phyloP scores from a whole-genome alignment of 768 basidiomycete species.

The Mycena amicta region DNA sequence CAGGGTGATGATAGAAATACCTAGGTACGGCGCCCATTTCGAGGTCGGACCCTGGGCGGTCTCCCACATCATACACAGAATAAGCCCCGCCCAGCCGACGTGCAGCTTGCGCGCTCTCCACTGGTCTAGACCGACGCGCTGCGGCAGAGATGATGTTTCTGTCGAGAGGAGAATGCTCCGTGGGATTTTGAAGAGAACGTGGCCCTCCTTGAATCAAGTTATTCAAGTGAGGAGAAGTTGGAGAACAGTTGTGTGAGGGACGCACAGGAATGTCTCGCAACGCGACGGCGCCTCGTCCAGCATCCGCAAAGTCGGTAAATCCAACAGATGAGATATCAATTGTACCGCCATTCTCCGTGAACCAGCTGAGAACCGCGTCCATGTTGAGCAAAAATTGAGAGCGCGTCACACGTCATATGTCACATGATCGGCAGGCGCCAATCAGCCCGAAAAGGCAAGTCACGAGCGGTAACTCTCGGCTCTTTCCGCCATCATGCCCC shows the following conservation, averaged over 20 bases:
- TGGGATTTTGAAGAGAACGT: constrained; percentile 82
- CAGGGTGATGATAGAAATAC: constrained; percentile 40
- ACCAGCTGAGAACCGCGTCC: constrained; percentile 51
- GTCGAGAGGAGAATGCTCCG: constrained; percentile 76
- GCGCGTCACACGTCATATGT: not conserved
- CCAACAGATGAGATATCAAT: constrained; percentile 53
- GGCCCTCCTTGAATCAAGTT: constrained; percentile 55
- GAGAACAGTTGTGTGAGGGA: not conserved
- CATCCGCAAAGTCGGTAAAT: constrained; percentile 49
- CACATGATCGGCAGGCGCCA: not conserved
- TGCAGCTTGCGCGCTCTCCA: constrained; percentile 68
- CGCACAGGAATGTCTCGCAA: constrained; percentile 70
- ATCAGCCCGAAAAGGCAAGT: too few relatives aligned
- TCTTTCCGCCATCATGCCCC: too few relatives aligned
- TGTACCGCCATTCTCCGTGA: constrained; percentile 49
- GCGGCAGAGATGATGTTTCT: constrained; percentile 69
- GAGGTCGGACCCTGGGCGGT: constrained; percentile 61
- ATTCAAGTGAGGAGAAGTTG: not conserved
- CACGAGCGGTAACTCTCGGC: too few relatives aligned
- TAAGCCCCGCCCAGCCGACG: constrained; percentile 83
- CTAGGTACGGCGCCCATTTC: constrained; percentile 72
- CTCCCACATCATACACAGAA: constrained; percentile 98
- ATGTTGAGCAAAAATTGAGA: not conserved
- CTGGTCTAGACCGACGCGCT: constrained; percentile 55
- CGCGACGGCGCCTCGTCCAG: constrained; percentile 78